A percentile compares a stretch with the other conserved stretches of the same genome.
Conservation (phyloP, 2,329 filamentous ascomycete species). For the Ampelomyces quisqualis region DNA sequence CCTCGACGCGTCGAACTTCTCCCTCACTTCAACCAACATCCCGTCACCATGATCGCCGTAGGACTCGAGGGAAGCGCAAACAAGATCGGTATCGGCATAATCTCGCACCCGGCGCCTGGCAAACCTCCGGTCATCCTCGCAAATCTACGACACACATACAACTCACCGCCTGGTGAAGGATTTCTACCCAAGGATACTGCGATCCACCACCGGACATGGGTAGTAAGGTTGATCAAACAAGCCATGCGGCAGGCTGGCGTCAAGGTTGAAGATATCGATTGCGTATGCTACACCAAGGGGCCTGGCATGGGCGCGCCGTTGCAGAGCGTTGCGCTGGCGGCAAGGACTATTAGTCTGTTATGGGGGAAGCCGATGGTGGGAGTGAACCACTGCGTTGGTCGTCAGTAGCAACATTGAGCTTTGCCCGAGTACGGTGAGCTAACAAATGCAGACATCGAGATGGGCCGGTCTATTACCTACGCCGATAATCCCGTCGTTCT, state of each 20-base stretch:
- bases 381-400: conserved; percentile 97
- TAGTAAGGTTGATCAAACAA: conserved; percentile 75
- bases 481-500: conserved; percentile 90
- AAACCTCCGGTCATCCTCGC: conserved; percentile 65
- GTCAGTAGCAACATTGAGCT: conserved; percentile 42
- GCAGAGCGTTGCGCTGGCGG: conserved; percentile 80
- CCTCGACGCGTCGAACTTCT: conserved; percentile 11
- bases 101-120: conserved; percentile 66
- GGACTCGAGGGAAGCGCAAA: conserved; percentile 93
- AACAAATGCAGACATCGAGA: conserved; percentile 72
- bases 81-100: conserved; percentile 92
- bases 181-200: conserved; percentile 98
- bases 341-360: conserved; percentile 75
- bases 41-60: conserved; percentile 61
- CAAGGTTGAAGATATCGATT: conserved; percentile 67
- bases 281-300: conserved; percentile 92
- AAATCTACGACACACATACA: conserved; percentile 92
- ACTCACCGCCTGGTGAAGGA: conserved; percentile 85
- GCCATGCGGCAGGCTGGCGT: conserved; percentile 69
- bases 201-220: conserved; percentile 82
- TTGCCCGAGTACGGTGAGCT: not conserved
- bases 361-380: conserved; percentile 90
- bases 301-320: conserved; percentile 96
- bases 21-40: conserved; percentile 2
- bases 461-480: conserved; percentile 91